Evolutionary conservation across 306 rosid species (phyloP), one percentile per base, ranked within the genome.

Genomic region (Lathyrus aphaca): DNA sequence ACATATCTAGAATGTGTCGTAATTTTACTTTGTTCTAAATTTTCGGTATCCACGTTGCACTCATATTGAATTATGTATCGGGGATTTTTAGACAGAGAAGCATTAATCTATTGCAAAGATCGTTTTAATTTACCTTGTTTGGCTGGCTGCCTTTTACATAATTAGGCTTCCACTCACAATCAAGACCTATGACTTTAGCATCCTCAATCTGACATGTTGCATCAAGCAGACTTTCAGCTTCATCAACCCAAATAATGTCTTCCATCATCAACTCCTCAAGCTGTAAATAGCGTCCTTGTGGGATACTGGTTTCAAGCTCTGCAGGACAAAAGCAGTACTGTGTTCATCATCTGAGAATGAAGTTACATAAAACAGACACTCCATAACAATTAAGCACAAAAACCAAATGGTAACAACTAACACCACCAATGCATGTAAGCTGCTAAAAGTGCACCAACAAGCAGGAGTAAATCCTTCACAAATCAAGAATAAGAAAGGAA

Each of bases 111-210:
- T 29, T 46, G 35, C 21, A 56, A 70, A 56, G 43, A 74, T 68
- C 18, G 66, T 13, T 72, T 49, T 38, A 68, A 9, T 66, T 78
- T 84, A 95, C 99, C 95, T 95, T 95, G 83, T 83, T 95, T 39
- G 86, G 95, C 75, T 80, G 82, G 81, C 83, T 50, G 30, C 96
- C 95, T 77, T 91, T 95, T 53, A 81, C 73, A 69, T 79, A 83
- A 77, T 95, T 95, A 43, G 97, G 99, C 77, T 95, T 91, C 99
- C 99, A 95, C 83, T 95, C 99, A 85, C 97, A 95, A 70, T 95
- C 99, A 72, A 95, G 50, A 42, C 97, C 99, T n/a, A 91, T 65
- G 66, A 95, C 87, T 84, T 89, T 91, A 77, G 82, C 85, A 49
- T 71, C 88, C 81, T 91, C 97, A 60, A 91, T 72, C 49, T 82